Percentiles rank a stretch among this genome's conserved stretches.
Conservation (phyloP, 768 basidiomycete species). For the Podaxis mareebaensis region DNA sequence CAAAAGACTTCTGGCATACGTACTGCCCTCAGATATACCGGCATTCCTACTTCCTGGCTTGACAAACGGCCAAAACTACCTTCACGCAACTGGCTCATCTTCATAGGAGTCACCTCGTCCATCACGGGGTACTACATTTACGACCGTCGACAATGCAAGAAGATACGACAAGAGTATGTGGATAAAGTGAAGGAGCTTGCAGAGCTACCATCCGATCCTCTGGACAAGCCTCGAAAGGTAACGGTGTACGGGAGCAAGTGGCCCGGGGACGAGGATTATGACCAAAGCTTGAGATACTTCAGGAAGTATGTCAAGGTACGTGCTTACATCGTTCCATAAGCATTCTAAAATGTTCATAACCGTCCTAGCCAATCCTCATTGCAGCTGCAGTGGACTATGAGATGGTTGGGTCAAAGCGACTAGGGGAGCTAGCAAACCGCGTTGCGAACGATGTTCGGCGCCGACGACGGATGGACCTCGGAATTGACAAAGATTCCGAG, state of each 20-base stretch:
- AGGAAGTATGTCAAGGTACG: constrained; percentile 96
- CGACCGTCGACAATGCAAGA: constrained; percentile 81
- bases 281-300: constrained; percentile 84
- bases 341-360: constrained; percentile 17
- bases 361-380: constrained; percentile 80
- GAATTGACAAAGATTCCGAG: constrained; percentile 55
- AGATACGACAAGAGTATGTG: constrained; percentile 75
- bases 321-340: constrained; percentile 12
- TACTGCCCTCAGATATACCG: constrained; percentile 66
- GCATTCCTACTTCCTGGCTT: constrained; percentile 75
- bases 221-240: constrained; percentile 75
- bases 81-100: constrained; percentile 93
- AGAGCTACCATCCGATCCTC: constrained; percentile 60
- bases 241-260: constrained; percentile 88
- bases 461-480: constrained; percentile 66
- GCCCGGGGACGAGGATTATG: constrained; percentile 93
- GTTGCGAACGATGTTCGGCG: constrained; percentile 72
- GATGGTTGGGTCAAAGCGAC: constrained; percentile 74
- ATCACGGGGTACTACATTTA: constrained; percentile 76
- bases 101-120: constrained; percentile 75
- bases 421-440: constrained; percentile 81
- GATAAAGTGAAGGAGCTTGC: constrained; percentile 79
- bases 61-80: constrained; percentile 85
- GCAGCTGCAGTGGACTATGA: constrained; percentile 95
- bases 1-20: constrained; percentile 52